Percentiles rank a stretch among this genome's conserved stretches.
Evolutionary conservation across 2,329 filamentous ascomycete genomes (phyloP).

Genomic region (Magnaporthales sp.): DNA sequence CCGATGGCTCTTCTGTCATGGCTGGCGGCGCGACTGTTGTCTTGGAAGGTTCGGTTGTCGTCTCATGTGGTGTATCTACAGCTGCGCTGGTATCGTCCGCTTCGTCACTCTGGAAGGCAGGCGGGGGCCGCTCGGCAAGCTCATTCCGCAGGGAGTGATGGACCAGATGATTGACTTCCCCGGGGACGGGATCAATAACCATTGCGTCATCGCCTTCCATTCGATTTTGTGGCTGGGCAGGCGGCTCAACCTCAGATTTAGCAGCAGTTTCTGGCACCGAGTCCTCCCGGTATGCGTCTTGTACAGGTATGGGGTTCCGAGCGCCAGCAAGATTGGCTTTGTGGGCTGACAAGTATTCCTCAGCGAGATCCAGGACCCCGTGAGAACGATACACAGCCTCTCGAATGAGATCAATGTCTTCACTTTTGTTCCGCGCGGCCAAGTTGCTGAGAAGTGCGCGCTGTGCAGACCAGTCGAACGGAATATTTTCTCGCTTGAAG

Average conservation of each 20-base stretch:
- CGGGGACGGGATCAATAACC: conserved; percentile 20
- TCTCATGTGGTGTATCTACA: conserved; percentile 3
- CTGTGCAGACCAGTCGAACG: conserved; percentile 35
- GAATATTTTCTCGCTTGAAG: conserved; percentile 32
- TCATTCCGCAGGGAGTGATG: conserved; percentile 15
- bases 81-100: conserved; percentile 12
- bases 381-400: conserved; percentile 82
- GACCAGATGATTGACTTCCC: conserved; percentile 15
- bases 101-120: conserved; percentile 16
- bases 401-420: conserved; percentile 53
- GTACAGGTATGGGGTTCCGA: conserved; percentile 58
- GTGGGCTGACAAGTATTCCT: conserved; percentile 68
- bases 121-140: conserved; percentile 13
- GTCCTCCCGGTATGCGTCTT: conserved; percentile 37
- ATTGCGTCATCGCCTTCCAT: conserved; percentile 17
- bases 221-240: background rate
- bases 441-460: conserved; percentile 21
- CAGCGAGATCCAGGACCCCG: conserved; percentile 49
- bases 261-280: conserved; percentile 15
- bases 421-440: conserved; percentile 23
- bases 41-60: conserved; percentile 3
- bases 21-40: conserved; percentile 6
- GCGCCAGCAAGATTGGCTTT: conserved; percentile 45
- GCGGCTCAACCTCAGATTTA: background rate
- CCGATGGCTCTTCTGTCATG: conserved; percentile 48